Evolutionary conservation across 129 eudicot species (phyloP), one percentile per base, ranked within the genome.

Genomic region (Oenanthe sinensis): DNA sequence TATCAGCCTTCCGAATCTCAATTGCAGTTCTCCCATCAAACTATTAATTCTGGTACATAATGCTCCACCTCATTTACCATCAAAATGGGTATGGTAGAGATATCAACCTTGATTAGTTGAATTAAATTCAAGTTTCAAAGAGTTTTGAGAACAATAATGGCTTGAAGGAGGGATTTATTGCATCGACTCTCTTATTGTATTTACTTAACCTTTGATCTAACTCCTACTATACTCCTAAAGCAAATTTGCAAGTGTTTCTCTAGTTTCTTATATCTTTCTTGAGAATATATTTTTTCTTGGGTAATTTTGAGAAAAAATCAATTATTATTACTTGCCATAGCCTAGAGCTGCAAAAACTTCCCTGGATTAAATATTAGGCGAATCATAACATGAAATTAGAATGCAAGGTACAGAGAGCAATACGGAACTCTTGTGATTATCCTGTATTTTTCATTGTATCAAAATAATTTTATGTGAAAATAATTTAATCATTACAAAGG

Each of bases 1-100:
- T 40, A 79, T 94, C 63, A 54, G 77, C 54, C 90, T 94, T 70
- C 96, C 97, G 46, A 76, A 76, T 74, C 54, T 86, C 79, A 78
- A 71, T 67, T 90, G 98, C 82, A 78, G 52, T 81, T 87, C 97
- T 55, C 71, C 77, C 65, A 86, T 40, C 75, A 87, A 87, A 82
- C 82, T 94, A 76, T 83, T 87, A 79, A 85, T 94, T 62, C 81
- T 94, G 97, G 98, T 94, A 88, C n/a, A 60, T 24, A 43, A 36
- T 5, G 62, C 42, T 68, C 42, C 20, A 73, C 67, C n/a, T 83
- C 69, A 79, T 85, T 67, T 68, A 62, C 63, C 74, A 65, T 82
- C 43, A 20, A 79, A 72, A 77, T 36, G 19, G 40, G 15, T 19
- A 19, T 5, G 36, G 67, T n/a, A 19, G 71, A 67, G 7, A 67